phyloP scores from a whole-genome alignment of 176 grass and related monocot genomes.

The bread wheat (Triticum aestivum) region DNA sequence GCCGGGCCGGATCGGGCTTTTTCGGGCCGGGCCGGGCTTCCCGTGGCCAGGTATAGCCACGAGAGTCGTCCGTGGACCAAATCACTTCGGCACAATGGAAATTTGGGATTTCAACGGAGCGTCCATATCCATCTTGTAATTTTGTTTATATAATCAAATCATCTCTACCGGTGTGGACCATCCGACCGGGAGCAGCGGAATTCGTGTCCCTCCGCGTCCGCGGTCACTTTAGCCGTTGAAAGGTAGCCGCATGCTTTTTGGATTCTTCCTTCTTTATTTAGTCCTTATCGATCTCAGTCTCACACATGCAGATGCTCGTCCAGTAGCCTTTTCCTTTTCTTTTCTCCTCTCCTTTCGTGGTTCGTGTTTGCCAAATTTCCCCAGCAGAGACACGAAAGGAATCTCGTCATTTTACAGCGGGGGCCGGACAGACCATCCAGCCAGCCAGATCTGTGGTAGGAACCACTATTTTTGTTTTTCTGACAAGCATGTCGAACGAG shows the following conservation, averaged over 20 bases:
- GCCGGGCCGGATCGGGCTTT: too few relatives aligned
- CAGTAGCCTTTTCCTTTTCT: background rate
- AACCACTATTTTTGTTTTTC: conserved; percentile 12
- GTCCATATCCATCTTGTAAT: background rate
- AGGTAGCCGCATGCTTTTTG: conserved; percentile 18
- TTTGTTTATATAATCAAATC: too few relatives aligned
- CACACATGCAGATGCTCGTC: conserved; percentile 30
- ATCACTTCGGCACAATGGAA: background rate
- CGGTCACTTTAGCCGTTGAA: background rate
- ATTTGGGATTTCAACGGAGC: background rate
- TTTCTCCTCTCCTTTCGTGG: background rate
- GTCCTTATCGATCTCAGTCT: background rate
- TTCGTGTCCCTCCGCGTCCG: background rate
- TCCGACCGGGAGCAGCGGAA: background rate
- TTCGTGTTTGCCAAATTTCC: background rate
- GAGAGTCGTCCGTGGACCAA: background rate
- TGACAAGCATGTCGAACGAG: conserved; percentile 16
- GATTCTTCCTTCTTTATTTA: background rate
- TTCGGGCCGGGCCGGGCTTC: too few relatives aligned
- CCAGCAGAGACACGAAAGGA: background rate
- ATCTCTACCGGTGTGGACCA: too few relatives aligned
- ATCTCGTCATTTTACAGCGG: background rate
- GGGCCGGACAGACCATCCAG: background rate
- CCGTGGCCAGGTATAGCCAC: background rate
- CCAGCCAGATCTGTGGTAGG: conserved; percentile 16